These are phyloP conservation scores for Kwoniella mangroviensis DNA, from an alignment of 768 basidiomycete species.

Conservation along the genomic window DNA sequence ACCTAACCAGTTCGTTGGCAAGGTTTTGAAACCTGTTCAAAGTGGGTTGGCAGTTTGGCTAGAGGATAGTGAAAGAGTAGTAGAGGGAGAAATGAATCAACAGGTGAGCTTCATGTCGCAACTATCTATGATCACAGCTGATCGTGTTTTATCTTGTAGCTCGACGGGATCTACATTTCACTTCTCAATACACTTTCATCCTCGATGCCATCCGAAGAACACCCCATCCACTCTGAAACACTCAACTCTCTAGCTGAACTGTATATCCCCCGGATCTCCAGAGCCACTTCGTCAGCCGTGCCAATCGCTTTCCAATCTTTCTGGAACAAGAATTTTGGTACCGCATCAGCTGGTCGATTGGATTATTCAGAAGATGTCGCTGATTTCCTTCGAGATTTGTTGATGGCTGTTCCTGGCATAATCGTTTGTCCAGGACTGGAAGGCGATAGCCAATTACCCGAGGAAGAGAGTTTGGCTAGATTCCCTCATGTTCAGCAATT, in stretches of 20 bases:
- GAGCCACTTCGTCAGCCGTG: slow-evolving; percentile 28
- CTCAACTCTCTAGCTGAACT: slow-evolving; percentile 38
- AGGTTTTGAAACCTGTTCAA: slow-evolving; percentile 23
- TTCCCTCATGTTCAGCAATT: slow-evolving; percentile 34
- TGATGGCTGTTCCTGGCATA: slow-evolving; percentile 42
- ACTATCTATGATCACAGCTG: too few relatives aligned
- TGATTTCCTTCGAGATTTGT: slow-evolving; percentile 35
- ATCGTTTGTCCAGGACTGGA: slow-evolving; percentile 38
- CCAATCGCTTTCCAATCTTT: slow-evolving; percentile 41
- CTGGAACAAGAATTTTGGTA: slow-evolving; percentile 34
- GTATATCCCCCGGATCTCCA: slow-evolving; percentile 41
- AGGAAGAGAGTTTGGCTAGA: slow-evolving; percentile 38
- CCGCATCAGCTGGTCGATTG: background rate
- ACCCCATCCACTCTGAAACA: slow-evolving; percentile 25
- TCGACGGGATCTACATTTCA: slow-evolving; percentile 42
- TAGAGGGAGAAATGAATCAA: slow-evolving; percentile 2
- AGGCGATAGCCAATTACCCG: slow-evolving; percentile 20
- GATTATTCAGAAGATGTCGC: slow-evolving; percentile 37
- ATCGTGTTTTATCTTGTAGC: slow-evolving; percentile 15
- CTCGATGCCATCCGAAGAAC: slow-evolving; percentile 23
- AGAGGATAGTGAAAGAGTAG: slow-evolving; percentile 22
- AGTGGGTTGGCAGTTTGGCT: slow-evolving; percentile 33
- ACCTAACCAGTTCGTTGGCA: slow-evolving; percentile 27
- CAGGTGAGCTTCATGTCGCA: background rate
- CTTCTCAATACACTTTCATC: slow-evolving; percentile 25